Percentiles rank a stretch among this genome's conserved stretches.
These are phyloP conservation scores for Trichoderma guizhouense DNA, from an alignment of 2,329 filamentous ascomycete species.

Conservation along the genomic window DNA sequence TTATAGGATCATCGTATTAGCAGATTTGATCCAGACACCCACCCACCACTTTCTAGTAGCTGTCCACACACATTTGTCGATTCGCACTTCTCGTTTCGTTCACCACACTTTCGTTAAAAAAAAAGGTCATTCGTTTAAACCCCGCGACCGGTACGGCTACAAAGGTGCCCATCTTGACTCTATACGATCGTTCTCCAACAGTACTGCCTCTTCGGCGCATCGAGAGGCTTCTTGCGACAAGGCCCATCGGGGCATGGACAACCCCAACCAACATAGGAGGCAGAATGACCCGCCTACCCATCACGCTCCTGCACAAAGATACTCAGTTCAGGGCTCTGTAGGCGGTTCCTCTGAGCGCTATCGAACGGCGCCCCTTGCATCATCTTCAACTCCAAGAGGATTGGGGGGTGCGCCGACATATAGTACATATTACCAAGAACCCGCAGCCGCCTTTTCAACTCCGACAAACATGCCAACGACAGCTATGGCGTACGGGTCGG, in stretches of 20 bases:
- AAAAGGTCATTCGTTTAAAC: background rate
- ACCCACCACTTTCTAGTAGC: conserved; percentile 4
- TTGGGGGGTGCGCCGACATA: conserved; percentile 57
- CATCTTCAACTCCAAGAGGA: conserved; percentile 45
- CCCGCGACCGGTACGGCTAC: background rate
- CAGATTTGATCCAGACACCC: background rate
- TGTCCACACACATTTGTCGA: background rate
- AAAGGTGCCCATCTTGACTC: background rate
- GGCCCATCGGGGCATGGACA: conserved; percentile 20
- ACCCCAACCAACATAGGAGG: conserved; percentile 18
- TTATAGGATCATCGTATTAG: background rate
- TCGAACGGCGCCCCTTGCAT: conserved; percentile 48
- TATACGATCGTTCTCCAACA: conserved; percentile 1
- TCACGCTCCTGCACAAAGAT: conserved; percentile 54
- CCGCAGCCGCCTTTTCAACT: conserved; percentile 49
- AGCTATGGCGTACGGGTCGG: conserved; percentile 57
- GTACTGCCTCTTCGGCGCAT: background rate
- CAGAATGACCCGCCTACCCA: conserved; percentile 48
- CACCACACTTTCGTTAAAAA: background rate
- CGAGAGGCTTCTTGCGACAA: conserved; percentile 4
- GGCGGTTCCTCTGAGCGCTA: conserved; percentile 40
- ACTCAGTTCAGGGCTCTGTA: conserved; percentile 47
- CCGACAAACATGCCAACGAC: conserved; percentile 54
- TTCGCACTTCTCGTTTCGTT: conserved; percentile 5
- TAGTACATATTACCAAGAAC: conserved; percentile 58